phyloP scores from a whole-genome alignment of 495 filamentous ascomycete species.

The Tuber microsphaerosporum region DNA sequence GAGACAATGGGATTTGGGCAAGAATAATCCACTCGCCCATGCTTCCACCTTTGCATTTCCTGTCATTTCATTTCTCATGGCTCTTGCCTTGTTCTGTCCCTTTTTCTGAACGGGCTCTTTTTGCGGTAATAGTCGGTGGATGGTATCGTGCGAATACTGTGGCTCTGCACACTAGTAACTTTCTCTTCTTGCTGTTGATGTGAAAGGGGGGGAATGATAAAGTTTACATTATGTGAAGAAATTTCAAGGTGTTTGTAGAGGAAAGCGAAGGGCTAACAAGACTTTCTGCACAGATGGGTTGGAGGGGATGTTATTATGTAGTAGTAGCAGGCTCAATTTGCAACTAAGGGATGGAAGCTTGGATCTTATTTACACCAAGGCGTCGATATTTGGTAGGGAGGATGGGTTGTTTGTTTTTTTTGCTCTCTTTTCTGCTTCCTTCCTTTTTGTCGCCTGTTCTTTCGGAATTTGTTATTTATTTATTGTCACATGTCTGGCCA shows the following conservation, averaged over 20 bases:
- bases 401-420: neutral
- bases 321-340: slow-evolving; percentile 6
- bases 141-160: neutral
- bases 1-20: slow-evolving; percentile 99
- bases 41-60: neutral
- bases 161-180: neutral
- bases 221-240: slow-evolving; percentile 2
- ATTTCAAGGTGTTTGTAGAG: neutral
- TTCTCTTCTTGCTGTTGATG: neutral
- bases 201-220: neutral
- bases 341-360: slow-evolving; percentile 6
- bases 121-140: slow-evolving; percentile 1
- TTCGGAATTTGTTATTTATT: slow-evolving; percentile 14
- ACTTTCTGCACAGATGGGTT: neutral
- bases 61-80: neutral
- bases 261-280: neutral
- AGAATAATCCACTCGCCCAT: slow-evolving; percentile 53
- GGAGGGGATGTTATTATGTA: neutral
- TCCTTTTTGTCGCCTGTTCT: slow-evolving; percentile 8
- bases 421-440: neutral
- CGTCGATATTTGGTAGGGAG: slow-evolving; percentile 1
- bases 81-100: neutral
- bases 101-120: neutral
- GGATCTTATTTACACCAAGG: slow-evolving; percentile 6
- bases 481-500: slow-evolving; percentile 14